Base-by-base conservation (phyloP, 73 alveolate genomes). In the Stentor roeselii region DNA sequence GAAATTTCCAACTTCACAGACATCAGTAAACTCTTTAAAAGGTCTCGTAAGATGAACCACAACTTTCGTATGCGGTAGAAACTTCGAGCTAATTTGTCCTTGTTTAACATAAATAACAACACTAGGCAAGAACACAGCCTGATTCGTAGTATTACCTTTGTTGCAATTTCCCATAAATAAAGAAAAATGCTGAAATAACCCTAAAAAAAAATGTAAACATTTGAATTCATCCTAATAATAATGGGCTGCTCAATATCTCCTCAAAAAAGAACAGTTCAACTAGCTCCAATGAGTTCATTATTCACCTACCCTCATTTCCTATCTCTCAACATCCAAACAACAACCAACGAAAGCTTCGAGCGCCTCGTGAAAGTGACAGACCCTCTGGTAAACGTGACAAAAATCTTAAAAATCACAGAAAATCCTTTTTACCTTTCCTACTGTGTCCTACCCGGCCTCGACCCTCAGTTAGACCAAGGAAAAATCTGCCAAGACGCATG, bases 381-480 rank as follows among this genome's bases (percentile, higher is more conserved):
- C 21, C 67, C 67, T 11, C 6, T 21, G 21, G 67, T 50, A 50
- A 11, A 21, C 21, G 67, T 50, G 6, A 11, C 67, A 50, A 50
- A 50, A 50, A 21, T 11, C 6, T 11, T 50, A 11, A 21, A 50
- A 11, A 50, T 50, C 67, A 50, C 6, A 6, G 21, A 50, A 11
- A 50, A 6, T 11, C 21, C 21, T 50, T 50, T 11, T 50, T 21
- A 50, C 30, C 21, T 50, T 11, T 50, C 67, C 6, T 50, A 50
- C n/a, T 39, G 75, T 39, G 34, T 76, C 21, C 84, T 76, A 31
- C 84, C 84, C 6, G 84, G 84, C 39, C 60, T 76, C 2, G 84
- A 76, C 74, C 84, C 84, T 21, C 84, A 41, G 36, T 21, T 14
- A 1, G 60, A 76, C 1, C 34, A n/a, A 15, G 38, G 6, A n/a